phyloP scores from a whole-genome alignment of 306 rosid species.

The Begonia fuchsioides region DNA sequence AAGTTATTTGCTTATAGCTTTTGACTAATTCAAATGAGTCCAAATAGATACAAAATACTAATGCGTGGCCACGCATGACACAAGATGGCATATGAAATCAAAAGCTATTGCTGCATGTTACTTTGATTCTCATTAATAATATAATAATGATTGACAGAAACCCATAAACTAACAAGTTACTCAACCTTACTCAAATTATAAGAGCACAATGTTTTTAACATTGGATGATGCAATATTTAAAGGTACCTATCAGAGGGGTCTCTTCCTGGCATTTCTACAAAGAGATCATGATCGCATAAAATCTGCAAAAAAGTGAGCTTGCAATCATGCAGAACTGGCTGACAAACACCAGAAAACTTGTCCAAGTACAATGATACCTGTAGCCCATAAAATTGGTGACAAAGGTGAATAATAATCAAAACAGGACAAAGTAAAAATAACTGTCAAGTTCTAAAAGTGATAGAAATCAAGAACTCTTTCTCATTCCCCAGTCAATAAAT shows the following conservation, averaged over 20 bases:
- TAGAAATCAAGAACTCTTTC: too few species aligned
- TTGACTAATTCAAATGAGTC: too few species aligned
- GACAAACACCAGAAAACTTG: constrained; percentile 95
- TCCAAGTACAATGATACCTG: constrained; percentile 94
- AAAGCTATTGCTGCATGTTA: too few species aligned
- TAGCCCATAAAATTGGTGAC: constrained; percentile 13
- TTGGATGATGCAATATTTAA: not conserved
- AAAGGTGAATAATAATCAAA: constrained; percentile 1
- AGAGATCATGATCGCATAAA: constrained; percentile 90
- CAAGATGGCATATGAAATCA: too few species aligned
- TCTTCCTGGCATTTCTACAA: constrained; percentile 99
- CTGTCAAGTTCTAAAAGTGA: not conserved
- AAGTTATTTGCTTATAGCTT: too few species aligned
- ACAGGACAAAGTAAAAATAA: not conserved
- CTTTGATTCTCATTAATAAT: too few species aligned
- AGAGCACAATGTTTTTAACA: not conserved
- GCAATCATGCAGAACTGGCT: constrained; percentile 87
- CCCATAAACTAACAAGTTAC: too few species aligned
- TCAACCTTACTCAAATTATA: too few species aligned
- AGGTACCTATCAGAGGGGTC: constrained; percentile 96
- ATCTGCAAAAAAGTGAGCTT: constrained; percentile 88
- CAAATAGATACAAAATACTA: too few species aligned
- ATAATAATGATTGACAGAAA: too few species aligned
- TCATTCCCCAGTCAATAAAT: too few species aligned
- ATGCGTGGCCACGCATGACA: too few species aligned